Evolutionary conservation across 345 rosid species (phyloP), one percentile per base, ranked within the genome.

Genomic region (Microcos paniculata): DNA sequence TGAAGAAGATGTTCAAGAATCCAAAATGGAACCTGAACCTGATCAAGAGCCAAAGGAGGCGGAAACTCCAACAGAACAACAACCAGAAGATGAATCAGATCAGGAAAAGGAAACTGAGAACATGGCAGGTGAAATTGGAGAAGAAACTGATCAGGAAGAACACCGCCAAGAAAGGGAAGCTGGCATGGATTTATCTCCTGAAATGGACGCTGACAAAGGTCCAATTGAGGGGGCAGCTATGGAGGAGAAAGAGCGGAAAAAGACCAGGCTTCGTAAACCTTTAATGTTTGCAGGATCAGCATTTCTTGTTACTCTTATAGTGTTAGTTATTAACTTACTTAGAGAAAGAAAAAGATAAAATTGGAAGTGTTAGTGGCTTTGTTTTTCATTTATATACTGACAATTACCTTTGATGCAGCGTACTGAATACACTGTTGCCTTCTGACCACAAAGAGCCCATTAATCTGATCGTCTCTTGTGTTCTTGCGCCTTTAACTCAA

Each of bases 211-310:
- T 24, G 65, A 42, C 26, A 72, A 57, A 59, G 42, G 19, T 42
- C 65, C 66, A 61, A 73, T n/a, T n/a, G 67, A 43, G 35, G 68
- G 40, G 13, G 43, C 76, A 71, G 26, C 40, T 42, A 35, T 3
- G 57, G 65, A 66, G 53, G 55, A 61, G 40, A 46, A 43, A 23
- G 26, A 59, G 57, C 26, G 3, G 14, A 73, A 42, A 30, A 72
- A 42, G 28, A 14, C 8, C 0, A 72, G 40, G 62, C 76, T 42
- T 59, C 53, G 26, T 3, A 57, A 57, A 42, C 76, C 76, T 45
- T 72, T 72, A 40, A 40, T 42, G 76, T 61, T 45, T 73, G 76
- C 67, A 61, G 76, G 76, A 61, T 58, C 76, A 18, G 68, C 76
- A 58, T 26, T 58, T 46, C 42, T 59, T 73, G 68, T 30, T 11